phyloP scores from a whole-genome alignment of 2,329 filamentous ascomycete genomes.

The Rhynchosporium secalis region DNA sequence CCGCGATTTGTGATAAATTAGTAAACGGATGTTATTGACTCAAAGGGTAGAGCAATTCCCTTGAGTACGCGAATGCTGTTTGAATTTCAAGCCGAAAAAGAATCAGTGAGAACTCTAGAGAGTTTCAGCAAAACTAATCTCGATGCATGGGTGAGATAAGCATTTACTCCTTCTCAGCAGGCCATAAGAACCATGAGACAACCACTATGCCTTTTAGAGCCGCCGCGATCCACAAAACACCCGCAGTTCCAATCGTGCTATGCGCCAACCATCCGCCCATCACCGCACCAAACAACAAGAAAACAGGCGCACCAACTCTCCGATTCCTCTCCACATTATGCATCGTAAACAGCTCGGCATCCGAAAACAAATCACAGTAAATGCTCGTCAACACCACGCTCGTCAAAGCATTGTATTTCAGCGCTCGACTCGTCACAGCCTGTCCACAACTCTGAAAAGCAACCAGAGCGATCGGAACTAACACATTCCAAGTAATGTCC shows the following conservation, averaged over 20 bases:
- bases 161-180: slow-evolving; percentile 42
- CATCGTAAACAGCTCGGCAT: slow-evolving; percentile 49
- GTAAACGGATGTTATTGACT: too few species aligned
- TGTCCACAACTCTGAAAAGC: slow-evolving; percentile 77
- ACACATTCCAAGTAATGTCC: slow-evolving; percentile 57
- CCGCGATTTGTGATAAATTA: too few species aligned
- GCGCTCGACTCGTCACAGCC: slow-evolving; percentile 67
- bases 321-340: slow-evolving; percentile 52
- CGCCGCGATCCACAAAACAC: slow-evolving; percentile 47
- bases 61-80: too few species aligned
- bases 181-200: slow-evolving; percentile 61
- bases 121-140: too few species aligned
- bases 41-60: too few species aligned
- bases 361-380: slow-evolving; percentile 78
- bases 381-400: slow-evolving; percentile 77
- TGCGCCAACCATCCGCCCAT: slow-evolving; percentile 53
- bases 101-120: too few species aligned
- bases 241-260: slow-evolving; percentile 50
- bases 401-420: slow-evolving; percentile 68
- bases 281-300: slow-evolving; percentile 53
- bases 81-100: too few species aligned
- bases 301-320: slow-evolving; percentile 48
- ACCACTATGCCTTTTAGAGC: slow-evolving; percentile 55
- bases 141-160: too few species aligned
- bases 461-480: slow-evolving; percentile 67